Conservation (phyloP, 192 early-diverging fungal genomes). For the Backusella sp. region DNA sequence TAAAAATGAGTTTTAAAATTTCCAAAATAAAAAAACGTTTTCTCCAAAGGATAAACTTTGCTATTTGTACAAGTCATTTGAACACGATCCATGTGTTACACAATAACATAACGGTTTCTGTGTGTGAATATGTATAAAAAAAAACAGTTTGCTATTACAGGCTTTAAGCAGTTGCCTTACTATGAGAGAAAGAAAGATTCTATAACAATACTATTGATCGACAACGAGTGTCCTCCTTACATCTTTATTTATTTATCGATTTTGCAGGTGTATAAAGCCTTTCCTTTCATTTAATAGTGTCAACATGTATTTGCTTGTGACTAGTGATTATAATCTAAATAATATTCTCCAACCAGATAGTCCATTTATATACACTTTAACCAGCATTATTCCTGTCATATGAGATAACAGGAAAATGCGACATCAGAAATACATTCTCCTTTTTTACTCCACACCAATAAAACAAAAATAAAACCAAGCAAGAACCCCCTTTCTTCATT, state of each 20-base stretch:
- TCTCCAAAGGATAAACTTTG: not conserved
- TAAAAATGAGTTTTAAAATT: not conserved
- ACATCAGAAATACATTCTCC: not conserved
- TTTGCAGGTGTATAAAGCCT: not conserved
- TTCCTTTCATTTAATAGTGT: too few relatives aligned
- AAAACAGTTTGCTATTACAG: not conserved
- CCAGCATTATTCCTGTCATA: too few relatives aligned
- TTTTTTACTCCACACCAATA: not conserved
- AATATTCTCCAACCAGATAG: too few relatives aligned
- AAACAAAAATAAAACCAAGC: not conserved
- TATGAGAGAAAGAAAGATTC: too few relatives aligned
- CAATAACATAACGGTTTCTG: not conserved
- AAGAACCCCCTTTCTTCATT: not conserved
- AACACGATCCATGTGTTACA: not conserved
- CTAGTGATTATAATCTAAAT: too few relatives aligned
- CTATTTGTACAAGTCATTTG: constrained; percentile 2
- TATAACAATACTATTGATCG: not conserved
- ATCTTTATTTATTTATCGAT: not conserved
- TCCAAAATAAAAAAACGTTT: not conserved
- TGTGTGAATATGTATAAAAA: not conserved
- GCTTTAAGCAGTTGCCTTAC: too few relatives aligned
- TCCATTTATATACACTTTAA: not conserved
- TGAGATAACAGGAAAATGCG: not conserved
- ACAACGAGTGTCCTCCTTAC: not conserved
- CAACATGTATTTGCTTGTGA: too few relatives aligned